Base-by-base conservation (phyloP, 2,329 filamentous ascomycete species). In the Paraconiothyrium sp. region DNA sequence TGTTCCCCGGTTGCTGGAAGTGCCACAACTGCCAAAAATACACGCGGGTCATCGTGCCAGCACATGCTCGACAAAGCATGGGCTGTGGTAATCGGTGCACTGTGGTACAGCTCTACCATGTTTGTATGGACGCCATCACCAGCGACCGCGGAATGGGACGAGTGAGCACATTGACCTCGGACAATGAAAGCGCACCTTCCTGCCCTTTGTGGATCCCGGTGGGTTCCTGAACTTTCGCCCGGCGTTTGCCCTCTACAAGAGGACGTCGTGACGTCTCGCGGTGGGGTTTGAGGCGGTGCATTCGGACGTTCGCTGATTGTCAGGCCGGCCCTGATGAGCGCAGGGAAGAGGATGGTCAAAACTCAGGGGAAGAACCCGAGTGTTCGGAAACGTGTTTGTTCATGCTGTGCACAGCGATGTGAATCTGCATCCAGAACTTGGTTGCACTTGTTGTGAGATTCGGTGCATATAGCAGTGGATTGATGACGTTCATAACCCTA, bases 201-300 rank as follows among this genome's bases (percentile, higher is more conserved):
- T 55, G 52, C 39, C 52, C 13, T 27, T 55, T 55, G 52, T 55
- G 52, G 52, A 46, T 22, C 39, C 52, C 37, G 32, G 24, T 22
- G 39, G 39, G 27, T 3, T 30, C 22, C 32, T 51, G 13, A 20
- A 51, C 11, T 7, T 5, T 51, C 49, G 32, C 49, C 49, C 32
- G 49, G 49, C 20, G 32, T 51, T 51, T 37, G 39, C 9, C 24
- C 39, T 30, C 39, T 24, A 20, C 20, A 14, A 54, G 13, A 32
- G 24, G 11, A 44, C 51, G 11, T 54, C 16, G 37, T 44, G 37
- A 44, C 27, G 24, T 44, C 9, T 55, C 52, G 24, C 52, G 14
- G 37, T 55, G 52, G 52, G 52, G 37, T n/a, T 55, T 34, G 52
- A 44, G 52, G 52, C 52, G 50, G 35, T 54, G 50, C 52, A 46